Conservation (phyloP, 208 protist species). For the Trypanosoma avium region DNA sequence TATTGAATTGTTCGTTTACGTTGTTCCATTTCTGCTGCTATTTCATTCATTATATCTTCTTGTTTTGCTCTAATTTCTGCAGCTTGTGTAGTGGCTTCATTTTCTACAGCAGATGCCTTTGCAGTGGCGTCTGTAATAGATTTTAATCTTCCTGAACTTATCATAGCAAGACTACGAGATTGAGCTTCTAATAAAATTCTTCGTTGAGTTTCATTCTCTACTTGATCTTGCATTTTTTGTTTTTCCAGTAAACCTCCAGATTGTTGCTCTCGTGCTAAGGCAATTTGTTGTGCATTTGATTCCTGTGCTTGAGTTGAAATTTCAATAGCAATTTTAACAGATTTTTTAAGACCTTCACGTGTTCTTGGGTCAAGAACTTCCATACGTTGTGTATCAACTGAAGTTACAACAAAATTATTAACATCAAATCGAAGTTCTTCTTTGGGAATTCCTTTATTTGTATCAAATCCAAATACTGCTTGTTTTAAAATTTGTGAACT, state of each 20-base stretch:
- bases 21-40: conserved; percentile 53
- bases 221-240: conserved; percentile 92
- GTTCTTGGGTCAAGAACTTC: conserved; percentile 95
- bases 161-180: conserved; percentile 79
- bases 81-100: conserved; percentile 75
- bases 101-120: conserved; percentile 87
- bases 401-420: conserved; percentile 94
- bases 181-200: conserved; percentile 86
- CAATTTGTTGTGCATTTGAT: conserved; percentile 89
- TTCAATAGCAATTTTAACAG: conserved; percentile 96
- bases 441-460: conserved; percentile 39
- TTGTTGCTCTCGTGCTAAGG: conserved; percentile 89
- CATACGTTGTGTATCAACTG: conserved; percentile 95
- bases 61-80: conserved; percentile 75
- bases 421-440: conserved; percentile 80
- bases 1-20: conserved; percentile 34
- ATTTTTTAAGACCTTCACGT: conserved; percentile 94
- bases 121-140: conserved; percentile 89
- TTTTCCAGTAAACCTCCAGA: conserved; percentile 88
- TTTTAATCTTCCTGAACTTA: conserved; percentile 87
- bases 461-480: conserved; percentile 84
- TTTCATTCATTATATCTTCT: conserved; percentile 48
- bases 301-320: conserved; percentile 96
- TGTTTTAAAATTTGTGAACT: conserved; percentile 55
- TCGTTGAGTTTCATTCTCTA: conserved; percentile 88